Base-by-base conservation (phyloP, 306 rosid species). In the Medicago ruthenica region DNA sequence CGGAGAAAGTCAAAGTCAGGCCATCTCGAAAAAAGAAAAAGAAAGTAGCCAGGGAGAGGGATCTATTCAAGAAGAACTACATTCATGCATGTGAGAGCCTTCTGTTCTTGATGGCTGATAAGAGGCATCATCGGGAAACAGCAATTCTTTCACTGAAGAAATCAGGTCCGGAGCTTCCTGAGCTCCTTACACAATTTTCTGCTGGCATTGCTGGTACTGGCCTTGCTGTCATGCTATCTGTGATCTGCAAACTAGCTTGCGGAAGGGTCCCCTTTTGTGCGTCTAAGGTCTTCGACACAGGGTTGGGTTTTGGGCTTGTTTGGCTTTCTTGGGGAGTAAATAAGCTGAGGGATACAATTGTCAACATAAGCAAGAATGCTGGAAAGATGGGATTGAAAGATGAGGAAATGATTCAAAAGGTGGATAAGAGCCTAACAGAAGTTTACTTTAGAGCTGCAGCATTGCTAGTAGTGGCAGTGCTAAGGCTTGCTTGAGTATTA, bases 251-350 rank as follows among this genome's bases (percentile, higher is more conserved):
- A 66, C 76, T 90, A 45, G 87, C 92, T 61, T 85, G 84, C 16
- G 95, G 91, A 63, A 88, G 90, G 69, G 89, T 79, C 31, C 86
- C 93, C 71, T 83, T 95, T 31, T 86, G 93, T 77, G 66, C 91
- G 4, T 83, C 86, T 15, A 87, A 81, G 75, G 81, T 92, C 82
- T 53, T 85, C 54, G 85, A 74, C 76, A 84, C 96, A 0, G 97
- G 96, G 9, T 84, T 95, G 8, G 97, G 96, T 4, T 62, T 90
- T 12, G 97, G 97, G 20, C 81, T 95, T 73, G 86, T 95, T 78
- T 95, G 99, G 99, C 92, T 95, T 37, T 92, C 98, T 22, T 84
- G 91, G 83, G 88, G 90, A 54, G 91, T 95, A 73, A 88, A 85
- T 69, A 84, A 83, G 71, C 87, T 90, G 81, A 83, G 97, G 81